Evolutionary conservation across 2,329 filamentous ascomycete genomes (phyloP).

Genomic region (Diaporthe ilicicola): DNA sequence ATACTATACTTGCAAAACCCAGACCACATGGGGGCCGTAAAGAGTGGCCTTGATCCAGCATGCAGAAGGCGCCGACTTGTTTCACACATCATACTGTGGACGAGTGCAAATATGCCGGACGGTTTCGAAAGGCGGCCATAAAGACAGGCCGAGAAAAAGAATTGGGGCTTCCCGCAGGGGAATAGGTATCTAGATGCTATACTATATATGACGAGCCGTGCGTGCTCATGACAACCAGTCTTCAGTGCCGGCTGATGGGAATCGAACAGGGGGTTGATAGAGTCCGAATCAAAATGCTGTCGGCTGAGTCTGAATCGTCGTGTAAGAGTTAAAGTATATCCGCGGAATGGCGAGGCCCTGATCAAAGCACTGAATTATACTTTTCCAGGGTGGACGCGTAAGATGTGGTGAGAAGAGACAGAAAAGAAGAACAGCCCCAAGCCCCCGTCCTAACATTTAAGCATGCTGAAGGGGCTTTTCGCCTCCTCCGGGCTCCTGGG

Average conservation of each 20-base stretch:
- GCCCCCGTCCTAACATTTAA: constrained; percentile 40
- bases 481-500: constrained; percentile 87
- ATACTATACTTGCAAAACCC: not conserved
- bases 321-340: constrained; percentile 1
- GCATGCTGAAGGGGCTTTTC: constrained; percentile 78
- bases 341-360: not conserved
- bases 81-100: not conserved
- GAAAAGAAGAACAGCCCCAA: not conserved
- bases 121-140: not conserved
- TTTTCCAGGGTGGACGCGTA: constrained; percentile 8
- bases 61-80: not conserved
- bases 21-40: not conserved
- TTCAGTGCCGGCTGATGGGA: constrained; percentile 16
- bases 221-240: constrained; percentile 15
- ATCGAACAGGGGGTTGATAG: not conserved
- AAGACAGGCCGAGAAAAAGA: not conserved
- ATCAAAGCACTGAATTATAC: constrained; percentile 5
- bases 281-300: constrained; percentile 13
- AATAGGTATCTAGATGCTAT: constrained; percentile 33
- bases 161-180: constrained; percentile 31
- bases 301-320: constrained; percentile 17
- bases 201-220: constrained; percentile 23
- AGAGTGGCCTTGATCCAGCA: not conserved
- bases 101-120: not conserved
- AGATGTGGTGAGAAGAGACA: not conserved